Evolutionary conservation across 768 basidiomycete species (phyloP), one percentile per base, ranked within the genome.

Genomic region (Agrocybe pediades): DNA sequence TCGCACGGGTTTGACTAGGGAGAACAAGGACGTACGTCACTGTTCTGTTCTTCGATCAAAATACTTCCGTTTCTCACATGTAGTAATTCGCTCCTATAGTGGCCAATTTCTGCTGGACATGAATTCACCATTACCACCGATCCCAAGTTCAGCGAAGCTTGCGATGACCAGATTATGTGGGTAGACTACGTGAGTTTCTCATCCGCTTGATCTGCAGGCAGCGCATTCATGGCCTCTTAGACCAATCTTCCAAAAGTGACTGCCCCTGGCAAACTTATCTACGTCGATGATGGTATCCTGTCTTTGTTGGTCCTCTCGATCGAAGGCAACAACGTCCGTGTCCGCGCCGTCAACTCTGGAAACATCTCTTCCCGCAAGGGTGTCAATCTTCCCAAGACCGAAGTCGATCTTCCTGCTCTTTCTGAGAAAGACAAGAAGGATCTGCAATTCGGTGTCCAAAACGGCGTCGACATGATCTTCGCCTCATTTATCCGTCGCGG

Each of bases 341-440:
- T 98, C 60, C 90, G 90, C 58, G 82, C 90, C 39, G 55, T 96
- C 68, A 99, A 98, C 84, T 89, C 86, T 65, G 97, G 95, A 50
- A 87, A 79, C 36, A 87, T 99, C 62, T 92, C 91, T 46, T 98
- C 95, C 50, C 91, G 93, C 70, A 99, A 99, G 80, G 97, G 97
- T 68, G 97, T 98, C 76, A 99, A 99, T 74, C 86, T 99, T 51
- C 97, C 97, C 64, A 97, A 98, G 75, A 98, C 97, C 58, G 82
- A 88, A 11, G 97, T 99, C 64, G 97, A 99, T 74, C 87, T 99
- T 48, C 97, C 97, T 48, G 92, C 97, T 47, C 85, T 99, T 40
- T 97, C 95, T 53, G 92, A 93, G 52, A 98, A 99, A 82, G 97
- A 99, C 84, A 98, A 97, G 81, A 86, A 85, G 59, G 97, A 98